phyloP scores from a whole-genome alignment of 2,329 filamentous ascomycete species.

The Neopestalotiopsis sp. region DNA sequence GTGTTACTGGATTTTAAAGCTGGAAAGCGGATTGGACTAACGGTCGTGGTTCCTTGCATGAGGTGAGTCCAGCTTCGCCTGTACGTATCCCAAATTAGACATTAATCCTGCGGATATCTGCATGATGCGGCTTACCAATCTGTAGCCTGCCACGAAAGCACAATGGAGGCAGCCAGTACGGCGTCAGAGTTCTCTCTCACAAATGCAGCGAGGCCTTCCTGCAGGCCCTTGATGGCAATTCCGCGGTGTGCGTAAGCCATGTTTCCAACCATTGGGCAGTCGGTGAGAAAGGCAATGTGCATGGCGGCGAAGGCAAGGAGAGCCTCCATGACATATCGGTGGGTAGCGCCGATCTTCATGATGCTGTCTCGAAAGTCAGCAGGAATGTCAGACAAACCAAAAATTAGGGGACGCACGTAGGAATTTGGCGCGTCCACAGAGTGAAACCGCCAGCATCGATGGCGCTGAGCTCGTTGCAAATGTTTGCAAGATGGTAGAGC shows the following conservation, averaged over 20 bases:
- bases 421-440: slow-evolving; percentile 91
- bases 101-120: slow-evolving; percentile 28
- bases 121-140: slow-evolving; percentile 76
- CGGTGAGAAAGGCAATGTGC: slow-evolving; percentile 88
- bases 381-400: neutral
- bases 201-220: slow-evolving; percentile 85
- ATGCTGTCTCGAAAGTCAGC: slow-evolving; percentile 60
- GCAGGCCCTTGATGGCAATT: slow-evolving; percentile 83
- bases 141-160: slow-evolving; percentile 94
- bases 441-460: slow-evolving; percentile 84
- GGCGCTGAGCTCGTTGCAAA: slow-evolving; percentile 81
- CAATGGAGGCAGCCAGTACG: slow-evolving; percentile 86
- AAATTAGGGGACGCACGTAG: slow-evolving; percentile 68
- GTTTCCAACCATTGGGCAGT: slow-evolving; percentile 83
- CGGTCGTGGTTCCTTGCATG: slow-evolving; percentile 88
- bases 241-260: slow-evolving; percentile 90
- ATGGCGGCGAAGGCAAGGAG: slow-evolving; percentile 93
- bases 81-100: slow-evolving; percentile 39
- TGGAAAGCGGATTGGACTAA: slow-evolving; percentile 50
- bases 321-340: slow-evolving; percentile 92
- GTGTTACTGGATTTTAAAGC: slow-evolving; percentile 17
- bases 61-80: slow-evolving; percentile 93
- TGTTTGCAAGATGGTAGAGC: slow-evolving; percentile 86
- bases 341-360: slow-evolving; percentile 79
- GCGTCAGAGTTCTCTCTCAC: slow-evolving; percentile 88